These are phyloP conservation scores for Pleodorina starrii DNA, from an alignment of 139 green algal species.

Conservation along the genomic window DNA sequence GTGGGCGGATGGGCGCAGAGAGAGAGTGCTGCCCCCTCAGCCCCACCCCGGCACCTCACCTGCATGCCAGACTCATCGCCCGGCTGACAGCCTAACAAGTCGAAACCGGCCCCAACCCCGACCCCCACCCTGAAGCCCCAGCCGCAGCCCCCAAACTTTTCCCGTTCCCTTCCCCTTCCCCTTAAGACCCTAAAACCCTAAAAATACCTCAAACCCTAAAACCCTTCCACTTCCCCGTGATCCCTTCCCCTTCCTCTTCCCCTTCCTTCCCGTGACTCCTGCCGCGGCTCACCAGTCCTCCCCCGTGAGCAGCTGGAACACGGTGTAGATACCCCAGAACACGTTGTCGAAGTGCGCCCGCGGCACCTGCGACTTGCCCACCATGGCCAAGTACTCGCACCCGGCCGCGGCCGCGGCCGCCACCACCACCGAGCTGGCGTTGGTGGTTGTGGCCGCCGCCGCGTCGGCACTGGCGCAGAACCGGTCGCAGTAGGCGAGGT, in stretches of 20 bases:
- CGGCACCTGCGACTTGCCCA: slow-evolving; percentile 62
- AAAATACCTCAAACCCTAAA: no score
- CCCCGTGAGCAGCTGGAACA: slow-evolving; percentile 76
- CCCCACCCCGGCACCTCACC: no score
- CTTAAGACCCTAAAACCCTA: no score
- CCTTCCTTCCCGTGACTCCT: not conserved
- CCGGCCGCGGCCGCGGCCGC: not conserved
- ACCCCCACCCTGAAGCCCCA: no score
- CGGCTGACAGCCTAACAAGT: no score
- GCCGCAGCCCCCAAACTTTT: no score
- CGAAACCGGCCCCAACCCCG: no score
- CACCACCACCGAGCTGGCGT: no score
- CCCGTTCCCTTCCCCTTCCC: not conserved
- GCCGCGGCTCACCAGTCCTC: slow-evolving; percentile 54
- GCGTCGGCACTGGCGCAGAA: slow-evolving; percentile 49
- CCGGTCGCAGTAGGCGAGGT: slow-evolving; percentile 63
- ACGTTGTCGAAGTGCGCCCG: slow-evolving; percentile 78
- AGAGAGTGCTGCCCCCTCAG: no score
- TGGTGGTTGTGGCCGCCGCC: not conserved
- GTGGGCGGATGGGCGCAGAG: no score
- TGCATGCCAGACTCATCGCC: no score
- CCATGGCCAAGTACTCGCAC: slow-evolving; percentile 56
- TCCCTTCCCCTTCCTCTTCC: not conserved
- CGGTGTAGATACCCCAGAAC: slow-evolving; percentile 67
- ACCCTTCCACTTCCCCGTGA: not conserved